These are phyloP conservation scores for Backusella macrospora DNA, from an alignment of 192 early-diverging fungal genomes.

Conservation along the genomic window DNA sequence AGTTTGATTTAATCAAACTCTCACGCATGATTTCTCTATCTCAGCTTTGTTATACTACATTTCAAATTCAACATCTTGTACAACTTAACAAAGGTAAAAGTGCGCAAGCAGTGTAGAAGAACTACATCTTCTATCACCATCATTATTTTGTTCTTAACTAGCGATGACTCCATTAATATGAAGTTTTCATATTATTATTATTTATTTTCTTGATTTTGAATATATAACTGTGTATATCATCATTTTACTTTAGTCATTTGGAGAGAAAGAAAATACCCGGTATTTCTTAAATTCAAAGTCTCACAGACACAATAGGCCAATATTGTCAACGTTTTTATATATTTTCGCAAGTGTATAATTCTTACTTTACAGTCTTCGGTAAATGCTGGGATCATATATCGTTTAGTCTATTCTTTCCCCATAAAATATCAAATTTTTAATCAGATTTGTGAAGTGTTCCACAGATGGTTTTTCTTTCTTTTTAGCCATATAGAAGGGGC, in stretches of 20 bases:
- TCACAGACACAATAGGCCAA: not conserved
- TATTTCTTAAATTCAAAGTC: not conserved
- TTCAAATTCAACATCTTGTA: not conserved
- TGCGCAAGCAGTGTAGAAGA: not conserved
- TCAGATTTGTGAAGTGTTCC: not conserved
- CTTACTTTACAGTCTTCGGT: not conserved
- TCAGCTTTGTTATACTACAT: conserved; percentile 7
- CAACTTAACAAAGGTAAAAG: not conserved
- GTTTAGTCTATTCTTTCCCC: not conserved
- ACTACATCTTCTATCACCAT: not conserved
- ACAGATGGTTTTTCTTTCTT: not conserved
- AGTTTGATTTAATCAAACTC: not conserved
- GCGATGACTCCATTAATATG: too few species aligned
- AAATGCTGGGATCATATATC: not conserved
- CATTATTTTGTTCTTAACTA: too few species aligned
- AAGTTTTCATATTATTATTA: too few species aligned
- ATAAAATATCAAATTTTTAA: conserved; percentile 12
- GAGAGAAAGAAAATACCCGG: not conserved
- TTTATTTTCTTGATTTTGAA: not conserved
- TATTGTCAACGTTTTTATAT: not conserved
- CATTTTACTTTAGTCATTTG: not conserved
- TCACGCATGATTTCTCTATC: conserved; percentile 4
- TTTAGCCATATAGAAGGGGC: not conserved
- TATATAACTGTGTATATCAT: not conserved
- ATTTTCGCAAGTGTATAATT: not conserved